phyloP scores from a whole-genome alignment of 1,139 yeast genomes.

The Pichia kudriavzevii region DNA sequence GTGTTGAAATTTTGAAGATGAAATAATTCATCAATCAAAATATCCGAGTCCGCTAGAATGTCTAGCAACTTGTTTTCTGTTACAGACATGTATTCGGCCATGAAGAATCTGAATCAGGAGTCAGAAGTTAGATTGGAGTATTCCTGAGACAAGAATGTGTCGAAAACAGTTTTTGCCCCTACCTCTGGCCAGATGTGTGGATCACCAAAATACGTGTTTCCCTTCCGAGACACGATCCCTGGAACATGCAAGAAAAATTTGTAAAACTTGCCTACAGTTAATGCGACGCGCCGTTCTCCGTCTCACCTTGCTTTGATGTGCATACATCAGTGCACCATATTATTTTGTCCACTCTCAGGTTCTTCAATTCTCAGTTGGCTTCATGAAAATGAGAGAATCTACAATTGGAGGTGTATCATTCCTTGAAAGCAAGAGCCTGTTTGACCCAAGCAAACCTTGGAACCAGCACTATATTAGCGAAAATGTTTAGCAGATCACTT shows the following conservation, averaged over 20 bases:
- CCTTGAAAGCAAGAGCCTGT: too few relatives aligned
- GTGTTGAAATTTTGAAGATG: slow-evolving; percentile 41
- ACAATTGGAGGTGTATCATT: too few relatives aligned
- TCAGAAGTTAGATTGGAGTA: slow-evolving; percentile 6
- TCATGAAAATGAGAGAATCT: too few relatives aligned
- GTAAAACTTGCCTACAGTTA: too few relatives aligned
- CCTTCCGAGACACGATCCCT: too few relatives aligned
- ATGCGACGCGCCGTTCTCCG: slow-evolving; percentile 6
- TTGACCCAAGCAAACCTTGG: too few relatives aligned
- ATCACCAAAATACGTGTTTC: too few relatives aligned
- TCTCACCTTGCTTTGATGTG: too few relatives aligned
- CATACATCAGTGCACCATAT: slow-evolving; percentile 7
- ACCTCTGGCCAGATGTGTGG: too few relatives aligned
- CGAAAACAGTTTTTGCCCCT: too few relatives aligned
- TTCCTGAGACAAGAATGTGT: background rate
- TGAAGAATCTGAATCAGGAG: slow-evolving; percentile 4
- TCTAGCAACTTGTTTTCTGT: slow-evolving; percentile 8
- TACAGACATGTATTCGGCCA: slow-evolving; percentile 9
- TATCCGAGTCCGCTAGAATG: slow-evolving; percentile 15
- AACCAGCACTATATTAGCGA: slow-evolving; percentile 2
- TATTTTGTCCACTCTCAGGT: background rate
- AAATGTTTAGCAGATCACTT: slow-evolving; percentile 13
- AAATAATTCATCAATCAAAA: slow-evolving; percentile 35
- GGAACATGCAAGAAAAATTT: too few relatives aligned
- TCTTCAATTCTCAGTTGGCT: too few relatives aligned